Conservation (phyloP, 2,329 filamentous ascomycete genomes). For the Pyrenophora graminea region DNA sequence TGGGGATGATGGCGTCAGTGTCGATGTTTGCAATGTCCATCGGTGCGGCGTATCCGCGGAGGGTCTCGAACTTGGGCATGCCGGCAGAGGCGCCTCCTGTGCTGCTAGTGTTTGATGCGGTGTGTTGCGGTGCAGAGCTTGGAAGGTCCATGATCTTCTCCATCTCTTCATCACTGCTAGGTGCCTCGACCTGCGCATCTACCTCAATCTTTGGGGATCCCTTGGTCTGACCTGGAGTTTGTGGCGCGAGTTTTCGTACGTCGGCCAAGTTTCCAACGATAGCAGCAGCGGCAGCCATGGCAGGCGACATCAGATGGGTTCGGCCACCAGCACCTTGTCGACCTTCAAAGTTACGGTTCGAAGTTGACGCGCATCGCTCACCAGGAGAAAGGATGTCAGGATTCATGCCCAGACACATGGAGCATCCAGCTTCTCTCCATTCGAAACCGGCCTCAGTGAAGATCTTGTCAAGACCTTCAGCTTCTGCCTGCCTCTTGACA, state of each 20-base stretch:
- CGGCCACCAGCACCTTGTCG: conserved; percentile 89
- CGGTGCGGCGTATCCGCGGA: conserved; percentile 86
- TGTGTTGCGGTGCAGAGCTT: conserved; percentile 67
- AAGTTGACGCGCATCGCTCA: conserved; percentile 93
- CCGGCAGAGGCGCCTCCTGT: conserved; percentile 59
- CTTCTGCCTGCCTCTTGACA: conserved; percentile 88
- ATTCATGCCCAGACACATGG: conserved; percentile 99
- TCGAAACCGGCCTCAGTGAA: conserved; percentile 93
- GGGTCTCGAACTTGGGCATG: conserved; percentile 79
- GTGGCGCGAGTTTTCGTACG: conserved; percentile 74
- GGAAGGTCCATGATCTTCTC: conserved; percentile 66
- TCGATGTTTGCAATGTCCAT: conserved; percentile 90
- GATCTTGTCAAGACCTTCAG: conserved; percentile 89
- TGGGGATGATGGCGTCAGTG: conserved; percentile 99
- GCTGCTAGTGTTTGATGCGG: conserved; percentile 57
- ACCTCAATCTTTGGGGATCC: conserved; percentile 65
- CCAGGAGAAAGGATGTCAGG: conserved; percentile 91
- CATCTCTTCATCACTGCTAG: conserved; percentile 64
- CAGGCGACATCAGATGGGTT: conserved; percentile 95
- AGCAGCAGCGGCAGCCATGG: conserved; percentile 91
- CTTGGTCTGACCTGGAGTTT: conserved; percentile 47
- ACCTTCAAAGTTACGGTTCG: conserved; percentile 97
- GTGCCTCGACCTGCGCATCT: conserved; percentile 61
- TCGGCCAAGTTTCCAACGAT: conserved; percentile 91
- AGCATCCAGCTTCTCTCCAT: conserved; percentile 97